These are phyloP conservation scores for Penicillium sp. DNA, from an alignment of 2,329 filamentous ascomycete genomes.

Conservation along the genomic window DNA sequence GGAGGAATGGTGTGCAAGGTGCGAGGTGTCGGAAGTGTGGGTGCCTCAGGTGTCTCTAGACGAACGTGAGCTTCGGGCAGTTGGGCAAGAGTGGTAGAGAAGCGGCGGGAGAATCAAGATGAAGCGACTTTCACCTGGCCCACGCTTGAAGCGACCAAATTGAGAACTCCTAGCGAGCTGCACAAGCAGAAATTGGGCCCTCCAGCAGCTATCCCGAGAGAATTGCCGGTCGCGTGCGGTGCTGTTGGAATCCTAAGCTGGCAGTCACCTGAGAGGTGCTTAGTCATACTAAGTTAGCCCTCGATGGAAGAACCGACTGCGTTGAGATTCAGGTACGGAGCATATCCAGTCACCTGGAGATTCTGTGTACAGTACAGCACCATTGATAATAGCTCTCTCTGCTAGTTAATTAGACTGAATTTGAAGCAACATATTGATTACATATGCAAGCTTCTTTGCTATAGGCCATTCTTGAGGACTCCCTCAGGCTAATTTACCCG, in stretches of 20 bases:
- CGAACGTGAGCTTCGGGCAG: conserved; percentile 18
- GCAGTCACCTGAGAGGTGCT: not conserved
- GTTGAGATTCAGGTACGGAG: no score
- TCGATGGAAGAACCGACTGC: no score
- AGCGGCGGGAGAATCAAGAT: not conserved
- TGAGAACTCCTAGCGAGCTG: not conserved
- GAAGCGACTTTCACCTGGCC: not conserved
- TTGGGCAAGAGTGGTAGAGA: conserved; percentile 9
- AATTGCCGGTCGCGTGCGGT: not conserved
- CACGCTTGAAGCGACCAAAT: not conserved
- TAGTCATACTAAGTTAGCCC: not conserved
- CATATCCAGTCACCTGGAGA: no score
- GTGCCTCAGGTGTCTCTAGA: conserved; percentile 24
- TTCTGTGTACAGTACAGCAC: no score
- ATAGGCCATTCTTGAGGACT: no score
- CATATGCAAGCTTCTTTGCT: no score
- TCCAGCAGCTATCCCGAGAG: not conserved
- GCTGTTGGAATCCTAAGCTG: not conserved
- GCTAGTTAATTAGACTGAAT: no score
- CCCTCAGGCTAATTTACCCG: no score
- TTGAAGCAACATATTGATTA: no score
- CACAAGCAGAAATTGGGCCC: not conserved
- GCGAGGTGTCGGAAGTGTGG: conserved; percentile 24
- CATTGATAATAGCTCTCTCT: no score
- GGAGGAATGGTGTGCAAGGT: conserved; percentile 25